phyloP scores from a whole-genome alignment of 441 rosid genomes.

The Bruguiera hainesii region DNA sequence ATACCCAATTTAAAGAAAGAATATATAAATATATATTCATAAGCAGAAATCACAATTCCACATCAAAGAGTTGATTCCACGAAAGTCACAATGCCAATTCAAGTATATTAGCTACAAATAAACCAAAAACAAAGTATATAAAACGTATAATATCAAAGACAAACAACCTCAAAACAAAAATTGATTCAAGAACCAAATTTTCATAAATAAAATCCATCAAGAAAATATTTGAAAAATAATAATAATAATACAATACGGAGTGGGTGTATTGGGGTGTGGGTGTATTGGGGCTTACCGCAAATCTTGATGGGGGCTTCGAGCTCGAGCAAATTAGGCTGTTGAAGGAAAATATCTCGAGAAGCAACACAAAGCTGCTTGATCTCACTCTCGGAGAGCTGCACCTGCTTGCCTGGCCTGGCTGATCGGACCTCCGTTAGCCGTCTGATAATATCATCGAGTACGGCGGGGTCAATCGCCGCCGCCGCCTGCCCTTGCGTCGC shows the following conservation, averaged over 20 bases:
- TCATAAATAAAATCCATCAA: constrained; percentile 3
- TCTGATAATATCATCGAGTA: constrained; percentile 69
- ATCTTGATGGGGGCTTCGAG: constrained; percentile 96
- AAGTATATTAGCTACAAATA: too few species aligned
- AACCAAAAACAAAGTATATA: too few species aligned
- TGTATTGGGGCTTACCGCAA: constrained; percentile 51
- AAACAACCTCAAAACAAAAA: too few species aligned
- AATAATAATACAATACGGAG: neutral
- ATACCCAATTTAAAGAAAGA: too few species aligned
- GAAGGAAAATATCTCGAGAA: constrained; percentile 62
- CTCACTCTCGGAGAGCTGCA: constrained; percentile 80
- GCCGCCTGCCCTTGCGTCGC: constrained; percentile 42
- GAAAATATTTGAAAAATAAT: constrained; percentile 1
- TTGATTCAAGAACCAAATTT: neutral
- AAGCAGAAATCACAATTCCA: too few species aligned
- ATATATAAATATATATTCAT: too few species aligned
- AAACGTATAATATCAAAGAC: too few species aligned
- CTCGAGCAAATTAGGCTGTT: constrained; percentile 87
- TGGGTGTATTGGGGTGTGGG: neutral
- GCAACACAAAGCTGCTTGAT: constrained; percentile 82
- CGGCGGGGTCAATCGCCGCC: constrained; percentile 43
- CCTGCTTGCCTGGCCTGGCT: constrained; percentile 88
- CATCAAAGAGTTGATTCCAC: too few species aligned
- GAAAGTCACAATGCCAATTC: too few species aligned
- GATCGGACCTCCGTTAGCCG: constrained; percentile 79